phyloP scores from a whole-genome alignment of 1,139 yeast species.

The Hyphopichia fennica region DNA sequence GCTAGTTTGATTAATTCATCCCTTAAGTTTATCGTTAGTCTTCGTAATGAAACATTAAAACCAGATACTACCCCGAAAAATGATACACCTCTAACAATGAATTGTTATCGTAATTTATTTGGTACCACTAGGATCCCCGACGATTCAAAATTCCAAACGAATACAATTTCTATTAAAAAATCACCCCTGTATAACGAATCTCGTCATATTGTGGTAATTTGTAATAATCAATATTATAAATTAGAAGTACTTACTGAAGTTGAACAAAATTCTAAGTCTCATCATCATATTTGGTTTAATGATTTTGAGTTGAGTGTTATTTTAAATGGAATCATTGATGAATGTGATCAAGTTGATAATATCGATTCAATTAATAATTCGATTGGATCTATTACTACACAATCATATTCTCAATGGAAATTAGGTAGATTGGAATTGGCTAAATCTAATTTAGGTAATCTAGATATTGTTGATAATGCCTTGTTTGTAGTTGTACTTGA shows the following conservation, averaged over 20 bases:
- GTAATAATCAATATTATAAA: slow-evolving; percentile 63
- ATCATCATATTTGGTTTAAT: slow-evolving; percentile 45
- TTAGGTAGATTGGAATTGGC: slow-evolving; percentile 53
- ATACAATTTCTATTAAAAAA: slow-evolving; percentile 28
- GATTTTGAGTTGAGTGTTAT: slow-evolving; percentile 56
- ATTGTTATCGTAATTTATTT: slow-evolving; percentile 62
- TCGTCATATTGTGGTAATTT: slow-evolving; percentile 55
- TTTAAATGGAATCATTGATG: slow-evolving; percentile 49
- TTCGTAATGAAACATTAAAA: slow-evolving; percentile 52
- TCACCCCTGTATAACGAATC: slow-evolving; percentile 26
- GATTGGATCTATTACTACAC: slow-evolving; percentile 70
- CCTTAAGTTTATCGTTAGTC: slow-evolving; percentile 60
- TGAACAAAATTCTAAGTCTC: slow-evolving; percentile 13
- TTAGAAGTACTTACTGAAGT: slow-evolving; percentile 54
- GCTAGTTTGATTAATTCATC: slow-evolving; percentile 66
- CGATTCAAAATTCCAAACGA: slow-evolving; percentile 28
- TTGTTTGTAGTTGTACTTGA: slow-evolving; percentile 70
- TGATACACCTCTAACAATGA: slow-evolving; percentile 60
- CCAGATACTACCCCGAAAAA: slow-evolving; percentile 58
- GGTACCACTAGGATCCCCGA: slow-evolving; percentile 66
- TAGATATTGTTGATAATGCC: slow-evolving; percentile 59
- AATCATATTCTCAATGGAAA: slow-evolving; percentile 63
- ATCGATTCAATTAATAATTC: slow-evolving; percentile 53
- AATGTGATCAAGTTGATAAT: slow-evolving; percentile 37
- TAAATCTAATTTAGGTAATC: slow-evolving; percentile 40